Evolutionary conservation across 805 yeast species (phyloP), one percentile per base, ranked within the genome.

Genomic region (Yarrowia sp.): DNA sequence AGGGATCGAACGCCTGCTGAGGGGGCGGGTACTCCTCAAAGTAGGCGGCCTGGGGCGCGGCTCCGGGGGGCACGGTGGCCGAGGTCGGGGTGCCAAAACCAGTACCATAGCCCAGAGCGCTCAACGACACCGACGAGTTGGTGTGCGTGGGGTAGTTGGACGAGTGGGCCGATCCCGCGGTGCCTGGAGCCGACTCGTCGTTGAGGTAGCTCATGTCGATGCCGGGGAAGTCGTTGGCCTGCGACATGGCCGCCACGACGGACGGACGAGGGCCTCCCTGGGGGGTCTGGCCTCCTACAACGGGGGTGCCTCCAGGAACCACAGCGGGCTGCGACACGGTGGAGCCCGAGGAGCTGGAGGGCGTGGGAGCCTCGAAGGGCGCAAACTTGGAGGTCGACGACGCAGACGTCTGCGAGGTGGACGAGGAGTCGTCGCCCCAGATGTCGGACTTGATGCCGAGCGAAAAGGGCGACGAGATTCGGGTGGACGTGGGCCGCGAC

Each of bases 301-400:
- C 32, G 7, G 32, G 32, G 7, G 32, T 26, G 32, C 32, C 32
- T 26, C 32, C 32, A 5, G 32, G 7, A 26, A 26, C 32, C 8
- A 14, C 26, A 1, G 50, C 32, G 14, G 45, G 19, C 43, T 45
- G 66, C 26, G 66, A 46, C 35, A 59, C 50, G 32, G 46, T 32
- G 9, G 66, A 43, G 19, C 50, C 53, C 8, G 42, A 36, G 19
- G 53, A 43, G 43, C 35, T 16, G 9, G 67, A 63, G 32, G 67
- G 55, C 26, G 56, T 49, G 32, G 56, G 48, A 22, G 67, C 40
- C 45, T 63, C 67, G 14, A 63, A 63, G 56, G 67, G 67, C 12
- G 67, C 55, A 48, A 63, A 63, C 56, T 63, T 63, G 56, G 67
- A 63, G n/a, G 67, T 61, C 45, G 67, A 61, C 16, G 67, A 59